A percentile compares a stretch with the other conserved stretches of the same genome.
These are phyloP conservation scores for Botrytis pseudocinerea DNA, from an alignment of 2,329 filamentous ascomycete species.

Conservation along the genomic window DNA sequence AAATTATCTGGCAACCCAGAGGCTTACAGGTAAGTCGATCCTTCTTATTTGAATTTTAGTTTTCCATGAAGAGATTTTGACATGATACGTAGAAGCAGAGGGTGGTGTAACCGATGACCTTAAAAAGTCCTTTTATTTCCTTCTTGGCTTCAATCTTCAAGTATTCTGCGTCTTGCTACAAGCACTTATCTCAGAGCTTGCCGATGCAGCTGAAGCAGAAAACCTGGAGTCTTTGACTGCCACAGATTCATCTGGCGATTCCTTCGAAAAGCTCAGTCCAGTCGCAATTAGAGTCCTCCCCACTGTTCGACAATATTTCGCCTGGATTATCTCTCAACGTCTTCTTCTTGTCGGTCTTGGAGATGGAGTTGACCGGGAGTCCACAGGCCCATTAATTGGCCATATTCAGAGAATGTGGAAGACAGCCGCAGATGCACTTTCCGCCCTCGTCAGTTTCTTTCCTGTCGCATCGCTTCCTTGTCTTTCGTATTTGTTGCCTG, in stretches of 20 bases:
- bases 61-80: background rate
- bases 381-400: conserved; percentile 51
- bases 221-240: conserved; percentile 49
- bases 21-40: conserved; percentile 54
- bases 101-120: conserved; percentile 30
- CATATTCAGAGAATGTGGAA: conserved; percentile 65
- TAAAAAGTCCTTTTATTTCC: conserved; percentile 58
- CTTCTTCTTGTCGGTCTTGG: conserved; percentile 47
- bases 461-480: conserved; percentile 56
- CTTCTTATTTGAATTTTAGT: background rate
- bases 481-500: conserved; percentile 64
- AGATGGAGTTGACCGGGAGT: conserved; percentile 14
- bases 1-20: conserved; percentile 68
- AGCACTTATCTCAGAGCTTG: conserved; percentile 68
- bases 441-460: conserved; percentile 59
- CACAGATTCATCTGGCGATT: conserved; percentile 42
- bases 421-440: conserved; percentile 62
- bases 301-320: conserved; percentile 65
- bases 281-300: conserved; percentile 63
- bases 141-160: conserved; percentile 75
- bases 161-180: conserved; percentile 73
- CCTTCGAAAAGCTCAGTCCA: conserved; percentile 54
- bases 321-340: conserved; percentile 62
- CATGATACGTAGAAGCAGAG: conserved; percentile 45
- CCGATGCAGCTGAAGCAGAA: conserved; percentile 45